Percentiles rank a stretch among this genome's conserved stretches.
phyloP scores from a whole-genome alignment of 257 asterid genomes.

The Capsicum baccatum region DNA sequence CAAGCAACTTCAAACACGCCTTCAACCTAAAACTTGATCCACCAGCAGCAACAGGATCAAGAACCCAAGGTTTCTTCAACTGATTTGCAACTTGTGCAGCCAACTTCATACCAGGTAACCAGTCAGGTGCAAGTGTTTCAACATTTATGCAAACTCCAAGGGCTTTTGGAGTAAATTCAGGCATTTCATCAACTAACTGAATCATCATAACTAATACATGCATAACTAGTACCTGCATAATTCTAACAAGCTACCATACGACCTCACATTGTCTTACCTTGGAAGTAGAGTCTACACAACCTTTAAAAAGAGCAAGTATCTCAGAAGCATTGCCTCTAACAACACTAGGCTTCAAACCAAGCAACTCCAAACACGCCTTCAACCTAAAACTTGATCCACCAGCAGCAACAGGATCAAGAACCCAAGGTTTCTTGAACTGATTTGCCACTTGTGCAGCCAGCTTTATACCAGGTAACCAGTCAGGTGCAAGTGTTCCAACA shows the following conservation, averaged over 20 bases:
- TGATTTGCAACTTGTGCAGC: conserved; percentile 68
- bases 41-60: conserved; percentile 95
- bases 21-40: conserved; percentile 71
- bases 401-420: conserved; percentile 93
- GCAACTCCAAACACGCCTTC: conserved; percentile 71
- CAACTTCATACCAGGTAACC: conserved; percentile 85
- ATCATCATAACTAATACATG: conserved; percentile 45
- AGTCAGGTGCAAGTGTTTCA: conserved; percentile 76
- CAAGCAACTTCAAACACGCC: conserved; percentile 74
- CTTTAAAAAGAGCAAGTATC: conserved; percentile 77
- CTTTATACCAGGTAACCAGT: conserved; percentile 90
- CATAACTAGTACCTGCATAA: too few relatives aligned
- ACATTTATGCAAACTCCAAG: conserved; percentile 76
- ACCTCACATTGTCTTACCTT: conserved; percentile 46
- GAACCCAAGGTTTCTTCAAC: conserved; percentile 79
- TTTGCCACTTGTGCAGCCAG: conserved; percentile 67
- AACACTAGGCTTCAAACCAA: conserved; percentile 70
- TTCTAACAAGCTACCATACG: too few relatives aligned
- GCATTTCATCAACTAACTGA: conserved; percentile 70
- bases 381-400: conserved; percentile 80
- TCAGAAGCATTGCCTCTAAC: conserved; percentile 93
- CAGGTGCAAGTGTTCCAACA: conserved; percentile 77
- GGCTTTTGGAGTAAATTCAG: conserved; percentile 78
- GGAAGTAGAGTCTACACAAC: conserved; percentile 53
- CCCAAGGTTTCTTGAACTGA: conserved; percentile 73